phyloP scores from a whole-genome alignment of 805 yeast genomes.

The Hanseniaspora osmophila region DNA sequence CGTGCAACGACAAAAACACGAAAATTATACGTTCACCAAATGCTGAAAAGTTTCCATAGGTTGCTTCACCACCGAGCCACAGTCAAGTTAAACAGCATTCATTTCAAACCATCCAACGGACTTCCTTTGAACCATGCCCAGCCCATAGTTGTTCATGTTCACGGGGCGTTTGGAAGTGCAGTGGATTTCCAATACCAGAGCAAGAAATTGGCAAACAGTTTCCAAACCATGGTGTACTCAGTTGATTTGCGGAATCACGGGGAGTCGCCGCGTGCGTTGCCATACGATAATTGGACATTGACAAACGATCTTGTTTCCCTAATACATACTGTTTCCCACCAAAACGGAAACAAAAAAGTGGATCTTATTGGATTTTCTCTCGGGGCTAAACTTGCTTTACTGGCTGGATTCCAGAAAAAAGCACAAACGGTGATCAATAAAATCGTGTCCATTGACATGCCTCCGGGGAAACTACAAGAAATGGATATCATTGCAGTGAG shows the following conservation, averaged over 20 bases:
- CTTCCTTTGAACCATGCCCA: not conserved
- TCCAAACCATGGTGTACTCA: constrained; percentile 26
- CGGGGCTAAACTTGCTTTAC: constrained; percentile 47
- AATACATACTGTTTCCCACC: constrained; percentile 2
- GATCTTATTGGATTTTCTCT: constrained; percentile 39
- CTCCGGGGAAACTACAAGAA: constrained; percentile 16
- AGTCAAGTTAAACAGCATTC: too few species aligned
- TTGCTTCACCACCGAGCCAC: too few species aligned
- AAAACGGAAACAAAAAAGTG: constrained; percentile 14
- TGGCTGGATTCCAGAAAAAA: constrained; percentile 13
- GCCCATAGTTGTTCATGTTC: constrained; percentile 33
- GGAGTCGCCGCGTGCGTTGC: constrained; percentile 28
- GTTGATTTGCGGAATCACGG: constrained; percentile 49
- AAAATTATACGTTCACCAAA: too few species aligned
- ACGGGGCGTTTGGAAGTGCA: constrained; percentile 32
- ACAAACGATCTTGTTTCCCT: constrained; percentile 29
- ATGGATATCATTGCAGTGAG: constrained; percentile 12
- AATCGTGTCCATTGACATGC: constrained; percentile 30
- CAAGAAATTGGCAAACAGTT: constrained; percentile 19
- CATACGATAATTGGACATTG: constrained; percentile 31
- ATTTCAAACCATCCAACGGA: too few species aligned
- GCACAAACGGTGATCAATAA: constrained; percentile 18
- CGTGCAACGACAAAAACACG: too few species aligned
- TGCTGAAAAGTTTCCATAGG: too few species aligned
- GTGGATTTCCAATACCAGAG: constrained; percentile 14